Evolutionary conservation across 1,284 basidiomycete genomes (phyloP).

Genomic region (Cryptococcus amylolentus): DNA sequence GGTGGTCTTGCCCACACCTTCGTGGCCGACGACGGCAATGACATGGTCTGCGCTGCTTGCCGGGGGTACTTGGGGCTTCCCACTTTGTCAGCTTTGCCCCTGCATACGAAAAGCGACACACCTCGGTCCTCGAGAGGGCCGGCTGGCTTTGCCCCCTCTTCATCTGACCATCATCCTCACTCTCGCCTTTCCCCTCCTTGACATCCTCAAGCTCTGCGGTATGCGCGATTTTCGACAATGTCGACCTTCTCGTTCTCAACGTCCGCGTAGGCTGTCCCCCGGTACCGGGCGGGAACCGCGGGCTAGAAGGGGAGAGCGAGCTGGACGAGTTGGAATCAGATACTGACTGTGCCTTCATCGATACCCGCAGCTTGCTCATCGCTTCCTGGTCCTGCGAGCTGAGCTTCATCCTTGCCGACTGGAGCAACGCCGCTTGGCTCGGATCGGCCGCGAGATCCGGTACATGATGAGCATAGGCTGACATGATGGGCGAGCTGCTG

Average conservation of each 20-base stretch:
- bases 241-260: slow-evolving; percentile 19
- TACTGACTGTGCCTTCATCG: slow-evolving; percentile 23
- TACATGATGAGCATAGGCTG: background rate
- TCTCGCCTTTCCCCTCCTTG: background rate
- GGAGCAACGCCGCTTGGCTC: slow-evolving; percentile 19
- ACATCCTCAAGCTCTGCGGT: background rate
- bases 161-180: background rate
- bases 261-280: background rate
- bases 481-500: background rate
- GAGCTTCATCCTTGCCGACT: slow-evolving; percentile 31
- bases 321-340: slow-evolving; percentile 18
- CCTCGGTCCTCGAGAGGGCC: background rate
- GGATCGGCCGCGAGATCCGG: slow-evolving; percentile 1
- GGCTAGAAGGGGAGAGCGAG: slow-evolving; percentile 15
- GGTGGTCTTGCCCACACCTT: slow-evolving; percentile 44
- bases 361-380: slow-evolving; percentile 34
- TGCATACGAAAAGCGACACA: background rate
- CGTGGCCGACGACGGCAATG: slow-evolving; percentile 44
- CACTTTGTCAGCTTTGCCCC: background rate
- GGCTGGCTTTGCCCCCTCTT: background rate
- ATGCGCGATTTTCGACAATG: slow-evolving; percentile 15
- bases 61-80: background rate
- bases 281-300: slow-evolving; percentile 11
- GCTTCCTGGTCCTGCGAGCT: slow-evolving; percentile 36
- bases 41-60: slow-evolving; percentile 25